These are phyloP conservation scores for Penicillium odoratum DNA, from an alignment of 495 filamentous ascomycete species.

Conservation along the genomic window DNA sequence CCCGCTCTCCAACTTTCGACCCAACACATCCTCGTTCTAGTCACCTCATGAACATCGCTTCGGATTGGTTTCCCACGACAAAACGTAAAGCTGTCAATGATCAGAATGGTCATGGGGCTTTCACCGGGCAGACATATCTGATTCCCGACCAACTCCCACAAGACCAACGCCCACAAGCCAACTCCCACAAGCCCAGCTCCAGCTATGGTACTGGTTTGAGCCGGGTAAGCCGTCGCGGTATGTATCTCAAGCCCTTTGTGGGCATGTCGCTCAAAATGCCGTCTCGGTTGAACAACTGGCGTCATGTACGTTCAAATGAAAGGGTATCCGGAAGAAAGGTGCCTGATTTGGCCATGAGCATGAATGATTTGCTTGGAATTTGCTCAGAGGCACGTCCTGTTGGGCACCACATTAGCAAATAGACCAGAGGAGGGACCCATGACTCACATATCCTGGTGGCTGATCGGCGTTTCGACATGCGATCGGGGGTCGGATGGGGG, in stretches of 20 bases:
- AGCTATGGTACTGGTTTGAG: background rate
- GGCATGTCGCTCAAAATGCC: background rate
- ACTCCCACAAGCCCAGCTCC: background rate
- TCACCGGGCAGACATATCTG: too few species aligned
- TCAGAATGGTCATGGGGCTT: too few species aligned
- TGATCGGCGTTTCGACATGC: background rate
- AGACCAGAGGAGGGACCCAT: background rate
- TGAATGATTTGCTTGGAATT: background rate
- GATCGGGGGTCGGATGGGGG: background rate
- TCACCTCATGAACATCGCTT: too few species aligned
- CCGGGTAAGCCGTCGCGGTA: background rate
- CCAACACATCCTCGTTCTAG: too few species aligned
- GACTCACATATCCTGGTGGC: background rate
- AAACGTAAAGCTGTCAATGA: too few species aligned
- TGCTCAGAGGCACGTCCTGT: background rate
- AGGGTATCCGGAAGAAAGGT: background rate
- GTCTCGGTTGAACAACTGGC: background rate
- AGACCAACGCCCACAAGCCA: background rate
- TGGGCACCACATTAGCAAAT: slow-evolving; percentile 1
- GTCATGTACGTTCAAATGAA: background rate
- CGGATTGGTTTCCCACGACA: too few species aligned
- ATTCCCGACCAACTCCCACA: too few species aligned
- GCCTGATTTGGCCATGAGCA: background rate
- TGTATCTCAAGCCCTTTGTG: background rate
- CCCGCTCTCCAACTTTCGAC: too few species aligned